Evolutionary conservation across 306 rosid genomes (phyloP), one percentile per base, ranked within the genome.

Genomic region (Cicer arietinum): DNA sequence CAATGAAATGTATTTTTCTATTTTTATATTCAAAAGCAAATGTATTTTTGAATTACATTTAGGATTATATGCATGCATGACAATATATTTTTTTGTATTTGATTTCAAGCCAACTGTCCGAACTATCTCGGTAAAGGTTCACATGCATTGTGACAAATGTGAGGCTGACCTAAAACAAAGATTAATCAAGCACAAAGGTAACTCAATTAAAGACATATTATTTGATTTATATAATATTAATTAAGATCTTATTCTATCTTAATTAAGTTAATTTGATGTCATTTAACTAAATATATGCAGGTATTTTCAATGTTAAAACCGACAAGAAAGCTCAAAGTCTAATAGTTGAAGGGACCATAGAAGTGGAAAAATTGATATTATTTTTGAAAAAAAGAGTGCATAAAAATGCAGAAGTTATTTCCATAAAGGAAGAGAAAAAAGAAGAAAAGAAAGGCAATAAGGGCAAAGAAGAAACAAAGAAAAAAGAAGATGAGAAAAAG

Each of bases 61-160:
- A 10, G 54, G 13, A 41, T 4, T 50, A 13, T 14, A 10, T 9
- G 2, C 30, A 60, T 35, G 62, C 17, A 66, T 66, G 9, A 66
- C 40, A n/a, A 48, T 30, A 7, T 30, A 7, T 8, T 11, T 30
- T 66, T 82, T 64, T 58, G 5, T 73, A 13, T 78, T 53, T 80
- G 67, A 48, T 79, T 73, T 79, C 3, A 73, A 89, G 96, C 79
- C 83, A 67, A 80, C 79, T 66, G 37, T 85, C 10, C 81, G 92
- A 62, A 94, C 85, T 48, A 86, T 80, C 65, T 11, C 71, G 17
- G 88, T 66, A 84, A 94, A 91, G 84, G 89, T 87, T 77, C 69
- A 85, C 83, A 84, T 94, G 92, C 98, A 94, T 67, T 94, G 97
- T 71, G 71, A 78, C 67, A 82, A 93, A 84, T 93, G 98, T 68